Evolutionary conservation across 176 grass and related monocot species (phyloP), one percentile per base, ranked within the genome.

Genomic region (Carex kokanica): DNA sequence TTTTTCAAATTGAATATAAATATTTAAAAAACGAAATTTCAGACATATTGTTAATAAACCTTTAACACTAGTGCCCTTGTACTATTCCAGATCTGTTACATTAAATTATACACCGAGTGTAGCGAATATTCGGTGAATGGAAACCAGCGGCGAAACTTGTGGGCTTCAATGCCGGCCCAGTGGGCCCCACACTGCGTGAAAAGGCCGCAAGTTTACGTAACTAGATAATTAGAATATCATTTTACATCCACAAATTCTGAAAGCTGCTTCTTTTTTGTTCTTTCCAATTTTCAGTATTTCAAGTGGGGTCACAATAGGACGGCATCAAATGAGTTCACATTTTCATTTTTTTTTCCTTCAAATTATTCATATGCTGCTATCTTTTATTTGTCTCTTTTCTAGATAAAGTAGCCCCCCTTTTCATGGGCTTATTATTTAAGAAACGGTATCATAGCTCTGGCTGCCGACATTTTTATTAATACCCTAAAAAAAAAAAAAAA

Each of bases 251-350:
- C 38, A 14, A 82, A 27, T 27, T 3, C 8, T 16, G 79, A 82
- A 65, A 66, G 60, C 1, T 16, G 64, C 79, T 29, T 62, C 2
- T 65, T 53, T 51, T 12, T 80, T 40, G 2, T 49, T 64, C 4
- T 47, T 63, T 81, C 27, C 17, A 51, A 31, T 10, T 82, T 47
- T 80, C 55, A 62, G 56, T 1, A 43, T 43, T 47, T 47, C 57
- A 62, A 24, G 56, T 81, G 78, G 20, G 57, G 55, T 40, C 59
- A 60, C 1, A 18, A 43, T 43, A 43, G 0, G 7, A 43, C 8
- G 27, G 29, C 34, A 61, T 80, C 71, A 74, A 75, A 52, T 75
- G 47, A 23, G 49, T 77, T 55, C 49, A 77, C 49, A 55, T 77
- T 55, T 53, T 51, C 10, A 11, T 49, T 25, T 15, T 52, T 52